These are phyloP conservation scores for Ottelia alismoides DNA, from an alignment of 106 monocot genomes.

Conservation along the genomic window DNA sequence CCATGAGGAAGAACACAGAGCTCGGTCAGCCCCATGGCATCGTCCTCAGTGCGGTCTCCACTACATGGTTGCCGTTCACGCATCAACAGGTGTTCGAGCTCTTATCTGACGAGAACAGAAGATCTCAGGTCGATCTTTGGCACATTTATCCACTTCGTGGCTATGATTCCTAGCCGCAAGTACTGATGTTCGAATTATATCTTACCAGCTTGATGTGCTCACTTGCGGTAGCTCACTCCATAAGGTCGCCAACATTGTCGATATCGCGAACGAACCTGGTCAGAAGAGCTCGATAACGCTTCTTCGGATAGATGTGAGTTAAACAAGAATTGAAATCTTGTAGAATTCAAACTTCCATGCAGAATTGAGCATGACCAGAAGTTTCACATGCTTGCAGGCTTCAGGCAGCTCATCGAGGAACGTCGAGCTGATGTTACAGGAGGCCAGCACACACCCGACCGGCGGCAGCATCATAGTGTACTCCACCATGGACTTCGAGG, in stretches of 20 bases:
- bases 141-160: too few relatives aligned
- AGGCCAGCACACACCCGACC: constrained; percentile 78
- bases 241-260: constrained; percentile 93
- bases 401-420: constrained; percentile 92
- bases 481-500: constrained; percentile 64
- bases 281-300: constrained; percentile 88
- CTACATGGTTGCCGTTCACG: constrained; percentile 71
- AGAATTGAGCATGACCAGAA: too few relatives aligned
- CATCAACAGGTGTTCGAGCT: constrained; percentile 82
- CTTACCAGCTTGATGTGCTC: constrained; percentile 76
- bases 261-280: constrained; percentile 91
- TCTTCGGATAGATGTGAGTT: constrained; percentile 74
- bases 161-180: too few relatives aligned
- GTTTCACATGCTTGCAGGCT: too few relatives aligned
- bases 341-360: not conserved
- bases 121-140: too few relatives aligned
- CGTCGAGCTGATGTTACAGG: constrained; percentile 93
- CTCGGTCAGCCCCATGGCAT: constrained; percentile 88
- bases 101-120: constrained; percentile 62
- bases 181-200: too few relatives aligned
- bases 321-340: constrained; percentile 1
- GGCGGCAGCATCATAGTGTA: constrained; percentile 82
- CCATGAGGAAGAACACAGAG: constrained; percentile 69
- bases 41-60: constrained; percentile 74
- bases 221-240: constrained; percentile 74